Conservation (phyloP, 2,329 filamentous ascomycete species). For the Anthostomella pinea region DNA sequence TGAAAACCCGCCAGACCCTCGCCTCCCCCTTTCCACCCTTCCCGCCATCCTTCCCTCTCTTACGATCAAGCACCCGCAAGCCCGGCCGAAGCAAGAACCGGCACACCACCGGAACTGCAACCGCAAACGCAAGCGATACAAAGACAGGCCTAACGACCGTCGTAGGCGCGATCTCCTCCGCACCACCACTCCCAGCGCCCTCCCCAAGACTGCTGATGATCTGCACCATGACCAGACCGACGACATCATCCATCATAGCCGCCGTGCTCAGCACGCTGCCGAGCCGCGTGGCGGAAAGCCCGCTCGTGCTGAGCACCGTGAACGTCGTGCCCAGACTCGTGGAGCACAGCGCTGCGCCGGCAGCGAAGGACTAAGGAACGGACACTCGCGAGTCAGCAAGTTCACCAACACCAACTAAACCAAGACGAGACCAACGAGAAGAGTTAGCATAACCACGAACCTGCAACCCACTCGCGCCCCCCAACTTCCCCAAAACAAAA, state of each 20-base stretch:
- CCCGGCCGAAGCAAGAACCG: conserved; percentile 41
- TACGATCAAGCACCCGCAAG: conserved; percentile 34
- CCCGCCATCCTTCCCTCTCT: not conserved
- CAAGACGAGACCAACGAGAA: not conserved
- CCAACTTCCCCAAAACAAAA: conserved; percentile 14
- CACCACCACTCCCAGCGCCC: conserved; percentile 1
- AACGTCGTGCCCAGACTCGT: conserved; percentile 48
- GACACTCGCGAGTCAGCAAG: no score
- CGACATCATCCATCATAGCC: conserved; percentile 80
- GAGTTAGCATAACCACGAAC: no score
- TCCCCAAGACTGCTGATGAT: conserved; percentile 65
- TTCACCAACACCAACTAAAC: no score
- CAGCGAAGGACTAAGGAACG: conserved; percentile 50
- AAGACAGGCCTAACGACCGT: conserved; percentile 44
- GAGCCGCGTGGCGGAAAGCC: conserved; percentile 41
- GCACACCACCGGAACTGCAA: conserved; percentile 46
- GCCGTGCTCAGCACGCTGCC: conserved; percentile 67
- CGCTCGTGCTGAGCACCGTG: conserved; percentile 47
- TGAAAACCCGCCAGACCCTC: conserved; percentile 23
- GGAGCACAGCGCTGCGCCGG: conserved; percentile 32
- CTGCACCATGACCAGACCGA: conserved; percentile 74
- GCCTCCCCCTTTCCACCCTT: not conserved
- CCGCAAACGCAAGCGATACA: conserved; percentile 50
- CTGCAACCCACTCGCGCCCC: no score
- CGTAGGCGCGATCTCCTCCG: conserved; percentile 28